Evolutionary conservation across 345 rosid genomes (phyloP).

Genomic region (Ceriops decandra): DNA sequence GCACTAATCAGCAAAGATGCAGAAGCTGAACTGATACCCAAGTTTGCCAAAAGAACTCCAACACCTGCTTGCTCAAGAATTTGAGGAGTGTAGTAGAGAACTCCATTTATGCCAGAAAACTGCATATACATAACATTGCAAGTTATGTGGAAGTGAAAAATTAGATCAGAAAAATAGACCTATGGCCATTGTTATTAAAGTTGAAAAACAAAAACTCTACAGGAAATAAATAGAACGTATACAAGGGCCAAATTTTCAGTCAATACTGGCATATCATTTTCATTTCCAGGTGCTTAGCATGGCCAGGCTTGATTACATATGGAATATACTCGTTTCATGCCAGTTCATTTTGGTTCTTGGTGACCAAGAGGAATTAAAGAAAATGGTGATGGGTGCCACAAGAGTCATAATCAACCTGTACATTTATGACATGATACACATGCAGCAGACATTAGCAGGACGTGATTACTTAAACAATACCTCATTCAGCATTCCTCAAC

Average conservation of each 20-base stretch:
- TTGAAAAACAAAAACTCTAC: too few species aligned
- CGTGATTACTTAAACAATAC: too few species aligned
- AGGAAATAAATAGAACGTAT: too few species aligned
- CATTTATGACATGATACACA: neutral
- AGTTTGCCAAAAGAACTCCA: conserved; percentile 71
- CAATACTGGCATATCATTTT: neutral
- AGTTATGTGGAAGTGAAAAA: neutral
- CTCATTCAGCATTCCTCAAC: too few species aligned
- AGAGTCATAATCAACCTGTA: conserved; percentile 1
- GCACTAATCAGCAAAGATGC: conserved; percentile 79
- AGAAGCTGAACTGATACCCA: conserved; percentile 72
- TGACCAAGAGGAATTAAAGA: neutral
- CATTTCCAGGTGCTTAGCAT: neutral
- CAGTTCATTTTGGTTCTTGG: neutral
- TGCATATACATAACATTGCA: conserved; percentile 28
- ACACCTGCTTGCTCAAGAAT: conserved; percentile 96
- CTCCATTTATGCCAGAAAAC: conserved; percentile 98
- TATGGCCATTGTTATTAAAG: too few species aligned
- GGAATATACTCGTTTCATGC: neutral
- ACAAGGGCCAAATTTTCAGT: neutral
- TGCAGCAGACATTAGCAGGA: too few species aligned
- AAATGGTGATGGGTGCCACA: neutral
- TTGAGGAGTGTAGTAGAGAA: conserved; percentile 96
- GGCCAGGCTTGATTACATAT: neutral
- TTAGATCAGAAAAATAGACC: too few species aligned